Conservation (phyloP, 768 basidiomycete species). For the Boletus coccyginus region DNA sequence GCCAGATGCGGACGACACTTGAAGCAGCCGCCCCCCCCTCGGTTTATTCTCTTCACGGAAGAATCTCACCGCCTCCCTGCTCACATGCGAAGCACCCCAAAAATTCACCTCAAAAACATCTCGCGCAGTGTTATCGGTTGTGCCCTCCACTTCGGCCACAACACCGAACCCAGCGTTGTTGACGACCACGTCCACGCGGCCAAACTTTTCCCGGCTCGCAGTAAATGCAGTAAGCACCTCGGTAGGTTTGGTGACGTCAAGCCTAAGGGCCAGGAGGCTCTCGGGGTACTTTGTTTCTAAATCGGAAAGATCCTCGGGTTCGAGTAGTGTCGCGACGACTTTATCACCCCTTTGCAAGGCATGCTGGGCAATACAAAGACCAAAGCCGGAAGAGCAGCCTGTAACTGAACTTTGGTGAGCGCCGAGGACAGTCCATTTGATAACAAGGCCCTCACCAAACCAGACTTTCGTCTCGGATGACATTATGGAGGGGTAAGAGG, state of each 20-base stretch:
- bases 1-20: conserved; percentile 34
- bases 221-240: conserved; percentile 36
- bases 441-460: conserved; percentile 14
- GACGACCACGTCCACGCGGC: conserved; percentile 29
- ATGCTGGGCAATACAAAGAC: conserved; percentile 28
- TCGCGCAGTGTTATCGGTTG: conserved; percentile 33
- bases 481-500: not conserved
- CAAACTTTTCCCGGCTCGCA: conserved; percentile 27
- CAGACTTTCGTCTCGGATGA: conserved; percentile 15
- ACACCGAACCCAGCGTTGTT: conserved; percentile 28
- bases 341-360: conserved; percentile 37
- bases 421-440: too few relatives aligned
- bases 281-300: conserved; percentile 24
- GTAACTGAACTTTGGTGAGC: conserved; percentile 31
- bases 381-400: conserved; percentile 41
- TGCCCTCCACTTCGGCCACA: conserved; percentile 36
- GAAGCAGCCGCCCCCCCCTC: conserved; percentile 36
- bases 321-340: conserved; percentile 44
- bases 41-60: conserved; percentile 30
- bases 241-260: conserved; percentile 37
- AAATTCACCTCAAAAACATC: conserved; percentile 41
- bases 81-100: conserved; percentile 43
- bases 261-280: conserved; percentile 35
- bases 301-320: conserved; percentile 32
- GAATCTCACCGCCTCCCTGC: conserved; percentile 30